These are phyloP conservation scores for Lentinula sp. DNA, from an alignment of 768 basidiomycete genomes.

Conservation along the genomic window DNA sequence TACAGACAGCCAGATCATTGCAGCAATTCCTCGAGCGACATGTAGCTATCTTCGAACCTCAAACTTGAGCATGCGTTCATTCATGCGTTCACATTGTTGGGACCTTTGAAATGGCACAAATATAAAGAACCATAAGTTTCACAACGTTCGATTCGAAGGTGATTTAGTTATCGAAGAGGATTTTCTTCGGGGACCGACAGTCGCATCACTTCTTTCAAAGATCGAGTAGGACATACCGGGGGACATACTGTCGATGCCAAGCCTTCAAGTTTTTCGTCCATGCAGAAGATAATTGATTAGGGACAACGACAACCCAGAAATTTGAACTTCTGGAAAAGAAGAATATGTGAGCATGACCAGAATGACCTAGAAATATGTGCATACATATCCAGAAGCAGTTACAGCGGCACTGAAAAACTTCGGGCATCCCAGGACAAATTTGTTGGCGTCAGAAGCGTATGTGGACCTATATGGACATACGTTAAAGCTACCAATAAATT, in stretches of 20 bases:
- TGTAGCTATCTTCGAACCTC: neutral
- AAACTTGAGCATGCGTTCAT: neutral
- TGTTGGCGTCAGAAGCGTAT: neutral
- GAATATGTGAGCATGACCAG: neutral
- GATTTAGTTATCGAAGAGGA: neutral
- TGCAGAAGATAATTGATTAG: neutral
- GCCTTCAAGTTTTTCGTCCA: neutral
- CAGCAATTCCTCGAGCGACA: no score
- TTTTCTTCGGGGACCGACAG: neutral
- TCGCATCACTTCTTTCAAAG: neutral
- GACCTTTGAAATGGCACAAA: neutral
- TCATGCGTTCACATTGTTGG: neutral
- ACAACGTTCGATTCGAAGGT: neutral
- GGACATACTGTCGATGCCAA: neutral
- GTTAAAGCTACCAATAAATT: neutral
- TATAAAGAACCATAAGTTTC: neutral
- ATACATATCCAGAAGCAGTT: neutral
- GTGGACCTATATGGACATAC: neutral
- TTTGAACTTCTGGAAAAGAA: neutral
- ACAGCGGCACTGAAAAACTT: neutral
- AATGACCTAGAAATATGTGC: no score
- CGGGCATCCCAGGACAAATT: neutral
- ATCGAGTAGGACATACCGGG: neutral
- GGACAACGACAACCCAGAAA: neutral
- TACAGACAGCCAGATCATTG: no score